Conservation (phyloP, 2,329 filamentous ascomycete genomes). For the Penicillium griseofulvum region DNA sequence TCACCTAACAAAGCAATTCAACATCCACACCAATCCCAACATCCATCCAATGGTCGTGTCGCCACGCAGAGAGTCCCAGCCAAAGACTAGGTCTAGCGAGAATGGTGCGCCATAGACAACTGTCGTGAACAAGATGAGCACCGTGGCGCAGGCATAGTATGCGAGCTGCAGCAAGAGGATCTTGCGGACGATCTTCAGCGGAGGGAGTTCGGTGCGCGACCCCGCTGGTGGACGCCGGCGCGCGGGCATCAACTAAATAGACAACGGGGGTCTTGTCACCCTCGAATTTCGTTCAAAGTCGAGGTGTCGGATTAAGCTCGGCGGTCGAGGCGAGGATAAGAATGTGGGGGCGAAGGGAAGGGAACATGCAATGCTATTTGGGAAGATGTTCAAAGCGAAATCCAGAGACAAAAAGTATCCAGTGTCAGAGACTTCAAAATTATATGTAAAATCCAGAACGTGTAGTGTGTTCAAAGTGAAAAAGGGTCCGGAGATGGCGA, state of each 20-base stretch:
- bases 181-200: slow-evolving; percentile 64
- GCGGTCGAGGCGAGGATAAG: slow-evolving; percentile 5
- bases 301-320: slow-evolving; percentile 3
- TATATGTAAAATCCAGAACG: slow-evolving; percentile 1
- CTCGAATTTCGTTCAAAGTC: not conserved
- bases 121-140: slow-evolving; percentile 66
- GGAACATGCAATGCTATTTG: slow-evolving; percentile 3
- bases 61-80: slow-evolving; percentile 62
- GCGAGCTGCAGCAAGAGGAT: slow-evolving; percentile 63
- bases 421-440: not conserved
- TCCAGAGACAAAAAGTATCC: not conserved
- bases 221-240: slow-evolving; percentile 63
- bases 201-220: slow-evolving; percentile 64
- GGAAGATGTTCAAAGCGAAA: not conserved
- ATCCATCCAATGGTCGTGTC: slow-evolving; percentile 71
- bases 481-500: slow-evolving; percentile 14
- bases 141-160: slow-evolving; percentile 62
- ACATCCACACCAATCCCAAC: slow-evolving; percentile 64
- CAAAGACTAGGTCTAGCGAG: slow-evolving; percentile 58
- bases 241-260: slow-evolving; percentile 37
- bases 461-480: not conserved
- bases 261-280: not conserved
- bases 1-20: slow-evolving; percentile 64
- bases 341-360: not conserved
- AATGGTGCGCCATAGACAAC: slow-evolving; percentile 63